A percentile compares a stretch with the other conserved stretches of the same genome.
Conservation (phyloP, 306 rosid species). For the Dalbergia cochinchinensis region DNA sequence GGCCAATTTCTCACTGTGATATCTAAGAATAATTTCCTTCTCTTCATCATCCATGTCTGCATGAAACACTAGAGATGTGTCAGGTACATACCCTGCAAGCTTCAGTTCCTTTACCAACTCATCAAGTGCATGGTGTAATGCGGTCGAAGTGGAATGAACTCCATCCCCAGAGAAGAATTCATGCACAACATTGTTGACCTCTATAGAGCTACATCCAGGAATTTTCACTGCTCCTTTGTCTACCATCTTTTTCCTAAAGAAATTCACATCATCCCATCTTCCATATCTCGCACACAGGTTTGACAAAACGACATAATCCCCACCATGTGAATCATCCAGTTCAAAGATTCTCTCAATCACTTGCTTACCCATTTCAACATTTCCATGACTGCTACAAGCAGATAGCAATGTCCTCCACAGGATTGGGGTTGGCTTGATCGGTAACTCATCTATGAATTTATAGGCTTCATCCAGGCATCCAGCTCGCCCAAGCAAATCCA, state of each 20-base stretch:
- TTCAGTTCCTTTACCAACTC: constrained; percentile 74
- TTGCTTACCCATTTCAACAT: constrained; percentile 75
- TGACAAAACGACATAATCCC: constrained; percentile 86
- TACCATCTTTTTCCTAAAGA: constrained; percentile 73
- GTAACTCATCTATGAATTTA: constrained; percentile 68
- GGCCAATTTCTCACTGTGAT: constrained; percentile 90
- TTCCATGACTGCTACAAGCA: constrained; percentile 73
- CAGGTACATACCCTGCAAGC: constrained; percentile 79
- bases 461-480: constrained; percentile 76
- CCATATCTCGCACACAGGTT: constrained; percentile 78
- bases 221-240: constrained; percentile 72
- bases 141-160: constrained; percentile 58
- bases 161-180: constrained; percentile 89
- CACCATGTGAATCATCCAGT: constrained; percentile 84
- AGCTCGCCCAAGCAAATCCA: constrained; percentile 85
- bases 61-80: constrained; percentile 75
- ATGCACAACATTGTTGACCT: constrained; percentile 82
- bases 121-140: constrained; percentile 67
- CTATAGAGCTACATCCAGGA: constrained; percentile 91
- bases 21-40: constrained; percentile 74
- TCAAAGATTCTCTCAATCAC: constrained; percentile 66
- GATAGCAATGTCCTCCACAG: constrained; percentile 86
- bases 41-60: constrained; percentile 72
- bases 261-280: constrained; percentile 85
- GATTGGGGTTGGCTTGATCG: constrained; percentile 73